A percentile compares a stretch with the other conserved stretches of the same genome.
phyloP scores from a whole-genome alignment of 345 rosid species.

The Boechera retrofracta region DNA sequence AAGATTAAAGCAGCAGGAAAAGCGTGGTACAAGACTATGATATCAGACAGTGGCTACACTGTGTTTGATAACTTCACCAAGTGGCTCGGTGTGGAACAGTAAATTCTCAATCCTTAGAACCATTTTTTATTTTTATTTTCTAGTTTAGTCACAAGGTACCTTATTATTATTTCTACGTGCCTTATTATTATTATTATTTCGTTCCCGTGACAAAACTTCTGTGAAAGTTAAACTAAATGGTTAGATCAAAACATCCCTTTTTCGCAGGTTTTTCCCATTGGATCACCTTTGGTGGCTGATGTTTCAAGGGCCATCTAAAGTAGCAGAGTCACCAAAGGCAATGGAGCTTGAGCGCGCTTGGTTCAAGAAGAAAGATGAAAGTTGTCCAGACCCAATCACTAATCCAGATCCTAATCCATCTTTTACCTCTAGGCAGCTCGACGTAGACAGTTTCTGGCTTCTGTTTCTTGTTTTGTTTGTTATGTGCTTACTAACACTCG shows the following conservation, averaged over 20 bases:
- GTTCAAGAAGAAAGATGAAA: slow-evolving; percentile 30
- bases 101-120: background rate
- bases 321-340: slow-evolving; percentile 46
- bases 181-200: no score
- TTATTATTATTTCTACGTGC: no score
- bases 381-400: slow-evolving; percentile 42
- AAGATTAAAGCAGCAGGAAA: slow-evolving; percentile 73
- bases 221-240: background rate
- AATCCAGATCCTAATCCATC: slow-evolving; percentile 32
- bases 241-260: background rate
- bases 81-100: slow-evolving; percentile 69
- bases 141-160: no score
- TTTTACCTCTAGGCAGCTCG: slow-evolving; percentile 44
- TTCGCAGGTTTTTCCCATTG: slow-evolving; percentile 50
- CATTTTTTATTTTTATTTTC: background rate
- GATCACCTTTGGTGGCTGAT: slow-evolving; percentile 55
- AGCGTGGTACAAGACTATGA: slow-evolving; percentile 61
- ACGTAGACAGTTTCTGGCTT: slow-evolving; percentile 52
- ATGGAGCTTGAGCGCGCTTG: slow-evolving; percentile 41
- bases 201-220: background rate
- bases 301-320: slow-evolving; percentile 53
- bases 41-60: slow-evolving; percentile 60
- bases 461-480: slow-evolving; percentile 41
- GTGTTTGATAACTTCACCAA: slow-evolving; percentile 74
- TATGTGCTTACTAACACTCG: slow-evolving; percentile 26